Evolutionary conservation across 164 flowering plant genomes (phyloP).

Genomic region (Stephania yunnanensis): DNA sequence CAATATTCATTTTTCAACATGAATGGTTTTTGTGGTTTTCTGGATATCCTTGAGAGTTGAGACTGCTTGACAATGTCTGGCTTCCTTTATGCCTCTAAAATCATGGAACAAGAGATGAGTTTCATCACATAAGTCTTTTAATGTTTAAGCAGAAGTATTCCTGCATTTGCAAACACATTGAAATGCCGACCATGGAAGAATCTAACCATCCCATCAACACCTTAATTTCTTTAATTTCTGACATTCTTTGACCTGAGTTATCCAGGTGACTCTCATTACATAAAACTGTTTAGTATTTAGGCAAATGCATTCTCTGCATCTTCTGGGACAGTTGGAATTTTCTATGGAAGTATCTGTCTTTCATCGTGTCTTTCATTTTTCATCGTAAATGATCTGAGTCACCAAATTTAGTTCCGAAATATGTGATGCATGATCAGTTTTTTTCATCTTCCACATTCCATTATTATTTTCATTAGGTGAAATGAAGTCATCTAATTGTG

Average conservation of each 20-base stretch:
- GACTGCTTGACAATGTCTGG: background rate
- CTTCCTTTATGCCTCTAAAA: background rate
- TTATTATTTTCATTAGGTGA: background rate
- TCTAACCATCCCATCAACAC: too few relatives aligned
- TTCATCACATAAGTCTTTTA: too few relatives aligned
- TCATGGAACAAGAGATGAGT: too few relatives aligned
- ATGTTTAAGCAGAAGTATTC: too few relatives aligned
- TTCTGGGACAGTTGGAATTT: background rate
- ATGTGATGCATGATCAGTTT: background rate
- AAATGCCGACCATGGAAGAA: too few relatives aligned
- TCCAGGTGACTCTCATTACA: background rate
- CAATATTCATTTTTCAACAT: background rate
- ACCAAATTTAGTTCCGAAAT: background rate
- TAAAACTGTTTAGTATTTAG: background rate
- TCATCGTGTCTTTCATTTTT: background rate
- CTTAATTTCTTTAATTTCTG: background rate
- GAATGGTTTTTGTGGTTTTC: background rate
- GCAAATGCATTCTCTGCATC: background rate
- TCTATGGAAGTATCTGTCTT: background rate
- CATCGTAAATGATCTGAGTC: background rate
- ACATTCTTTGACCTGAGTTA: background rate
- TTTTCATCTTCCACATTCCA: background rate
- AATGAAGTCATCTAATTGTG: background rate
- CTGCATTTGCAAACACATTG: too few relatives aligned
- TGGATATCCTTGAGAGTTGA: background rate